A percentile compares a stretch with the other conserved stretches of the same genome.
Evolutionary conservation across 148 eudicot species (phyloP).

Genomic region (Linanthus parryae): DNA sequence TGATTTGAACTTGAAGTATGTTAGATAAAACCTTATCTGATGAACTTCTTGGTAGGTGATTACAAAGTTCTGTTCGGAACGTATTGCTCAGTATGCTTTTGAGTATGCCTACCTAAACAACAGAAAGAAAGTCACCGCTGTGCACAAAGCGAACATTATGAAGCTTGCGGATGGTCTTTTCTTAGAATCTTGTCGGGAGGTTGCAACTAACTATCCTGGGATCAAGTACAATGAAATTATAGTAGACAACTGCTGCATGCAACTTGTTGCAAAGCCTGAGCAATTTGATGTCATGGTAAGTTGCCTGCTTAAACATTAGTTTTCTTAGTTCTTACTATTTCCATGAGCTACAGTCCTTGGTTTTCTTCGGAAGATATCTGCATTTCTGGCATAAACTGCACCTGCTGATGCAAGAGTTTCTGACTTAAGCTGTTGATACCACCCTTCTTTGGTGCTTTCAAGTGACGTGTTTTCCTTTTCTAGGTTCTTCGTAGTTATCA

Average conservation of each 20-base stretch:
- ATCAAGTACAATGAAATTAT: slow-evolving; percentile 38
- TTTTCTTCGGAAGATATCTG: not conserved
- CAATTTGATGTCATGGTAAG: slow-evolving; percentile 46
- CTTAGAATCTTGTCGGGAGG: slow-evolving; percentile 40
- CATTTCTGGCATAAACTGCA: not conserved
- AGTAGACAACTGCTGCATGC: slow-evolving; percentile 47
- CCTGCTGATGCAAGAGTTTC: too few relatives aligned
- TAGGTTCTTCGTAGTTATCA: too few relatives aligned
- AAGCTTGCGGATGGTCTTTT: slow-evolving; percentile 49
- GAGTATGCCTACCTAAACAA: slow-evolving; percentile 39
- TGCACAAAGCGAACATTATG: slow-evolving; percentile 44
- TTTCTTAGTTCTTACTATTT: not conserved
- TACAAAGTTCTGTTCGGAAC: slow-evolving; percentile 41
- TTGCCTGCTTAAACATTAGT: not conserved
- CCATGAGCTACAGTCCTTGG: too few relatives aligned
- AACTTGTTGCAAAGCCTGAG: slow-evolving; percentile 41
- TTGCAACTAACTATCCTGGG: slow-evolving; percentile 32
- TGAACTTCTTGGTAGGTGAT: slow-evolving; percentile 23
- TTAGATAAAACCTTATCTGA: slow-evolving; percentile 18
- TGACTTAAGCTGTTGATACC: not conserved
- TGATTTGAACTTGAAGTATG: too few relatives aligned
- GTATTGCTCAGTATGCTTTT: slow-evolving; percentile 37
- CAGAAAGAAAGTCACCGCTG: slow-evolving; percentile 44
- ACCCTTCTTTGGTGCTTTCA: not conserved
- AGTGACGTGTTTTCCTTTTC: too few relatives aligned